phyloP scores from a whole-genome alignment of 2,329 filamentous ascomycete genomes.

The Exophiala aquamarina region DNA sequence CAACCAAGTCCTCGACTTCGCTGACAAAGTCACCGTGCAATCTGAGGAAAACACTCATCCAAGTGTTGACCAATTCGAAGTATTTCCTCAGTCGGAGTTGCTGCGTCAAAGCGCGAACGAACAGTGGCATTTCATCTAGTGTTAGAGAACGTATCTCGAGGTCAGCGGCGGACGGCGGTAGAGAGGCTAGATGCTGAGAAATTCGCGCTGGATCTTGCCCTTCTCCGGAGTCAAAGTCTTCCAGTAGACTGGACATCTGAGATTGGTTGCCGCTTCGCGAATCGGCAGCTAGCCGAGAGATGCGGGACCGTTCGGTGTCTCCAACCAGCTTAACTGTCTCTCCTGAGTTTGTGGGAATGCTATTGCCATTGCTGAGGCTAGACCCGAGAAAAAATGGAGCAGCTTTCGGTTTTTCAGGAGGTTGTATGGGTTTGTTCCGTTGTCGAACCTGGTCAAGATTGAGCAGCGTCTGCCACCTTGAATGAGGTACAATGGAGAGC shows the following conservation, averaged over 20 bases:
- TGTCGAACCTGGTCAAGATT: constrained; percentile 88
- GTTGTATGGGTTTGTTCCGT: constrained; percentile 90
- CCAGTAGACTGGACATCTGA: constrained; percentile 4
- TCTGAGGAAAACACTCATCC: constrained; percentile 92
- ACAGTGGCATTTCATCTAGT: constrained; percentile 73
- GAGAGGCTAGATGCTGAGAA: constrained; percentile 73
- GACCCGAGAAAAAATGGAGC: constrained; percentile 89
- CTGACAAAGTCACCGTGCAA: constrained; percentile 67
- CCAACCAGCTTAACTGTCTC: constrained; percentile 34
- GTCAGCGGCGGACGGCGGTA: constrained; percentile 83
- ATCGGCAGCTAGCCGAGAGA: constrained; percentile 63
- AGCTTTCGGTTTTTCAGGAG: constrained; percentile 88
- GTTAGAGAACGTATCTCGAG: constrained; percentile 82
- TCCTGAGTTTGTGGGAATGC: constrained; percentile 6
- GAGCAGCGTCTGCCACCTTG: constrained; percentile 89
- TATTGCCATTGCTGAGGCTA: constrained; percentile 22
- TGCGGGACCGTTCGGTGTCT: constrained; percentile 60
- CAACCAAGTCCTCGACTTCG: constrained; percentile 36
- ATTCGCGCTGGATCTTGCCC: constrained; percentile 66
- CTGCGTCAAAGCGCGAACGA: constrained; percentile 76
- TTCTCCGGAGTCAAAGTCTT: constrained; percentile 24
- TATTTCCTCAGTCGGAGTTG: constrained; percentile 68
- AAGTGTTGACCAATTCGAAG: constrained; percentile 92
- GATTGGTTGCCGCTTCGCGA: constrained; percentile 4
- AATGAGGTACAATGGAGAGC: constrained; percentile 83